phyloP scores from a whole-genome alignment of 805 yeast species.

The Scheffersomyces spartinae region DNA sequence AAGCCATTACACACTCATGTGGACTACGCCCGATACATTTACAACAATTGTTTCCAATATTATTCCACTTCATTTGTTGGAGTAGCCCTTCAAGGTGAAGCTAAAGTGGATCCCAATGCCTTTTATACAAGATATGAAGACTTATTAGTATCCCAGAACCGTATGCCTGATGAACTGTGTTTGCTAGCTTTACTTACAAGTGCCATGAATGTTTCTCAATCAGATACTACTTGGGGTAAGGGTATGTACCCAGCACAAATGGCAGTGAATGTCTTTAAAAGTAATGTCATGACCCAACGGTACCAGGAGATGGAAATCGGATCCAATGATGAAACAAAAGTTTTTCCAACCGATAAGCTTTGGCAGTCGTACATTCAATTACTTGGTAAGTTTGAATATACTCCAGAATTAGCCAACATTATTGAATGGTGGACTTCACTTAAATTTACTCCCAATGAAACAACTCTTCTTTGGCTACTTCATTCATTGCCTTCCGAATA shows the following conservation, averaged over 20 bases:
- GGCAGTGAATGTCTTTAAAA: constrained; percentile 46
- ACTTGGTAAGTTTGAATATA: constrained; percentile 35
- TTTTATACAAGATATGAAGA: constrained; percentile 22
- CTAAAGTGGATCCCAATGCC: constrained; percentile 13
- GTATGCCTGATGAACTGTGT: constrained; percentile 18
- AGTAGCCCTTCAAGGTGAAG: constrained; percentile 26
- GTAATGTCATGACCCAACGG: constrained; percentile 14
- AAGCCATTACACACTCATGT: neutral
- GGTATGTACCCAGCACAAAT: constrained; percentile 45
- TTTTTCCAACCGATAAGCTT: constrained; percentile 35
- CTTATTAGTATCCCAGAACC: constrained; percentile 5
- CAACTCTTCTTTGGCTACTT: constrained; percentile 29
- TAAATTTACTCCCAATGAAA: constrained; percentile 27
- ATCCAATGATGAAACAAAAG: constrained; percentile 5
- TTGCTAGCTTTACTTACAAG: constrained; percentile 38
- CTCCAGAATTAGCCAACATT: constrained; percentile 37
- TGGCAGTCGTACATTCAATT: constrained; percentile 44
- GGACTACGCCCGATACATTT: constrained; percentile 18
- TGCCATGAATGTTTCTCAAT: no score
- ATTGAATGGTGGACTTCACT: constrained; percentile 45
- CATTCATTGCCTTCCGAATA: constrained; percentile 23
- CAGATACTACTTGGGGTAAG: no score
- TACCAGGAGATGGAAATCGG: constrained; percentile 2
- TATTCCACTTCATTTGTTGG: constrained; percentile 20
- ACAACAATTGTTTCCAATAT: constrained; percentile 7